phyloP scores from a whole-genome alignment of 2,329 filamentous ascomycete genomes.

The Allantophomopsis lycopodina region DNA sequence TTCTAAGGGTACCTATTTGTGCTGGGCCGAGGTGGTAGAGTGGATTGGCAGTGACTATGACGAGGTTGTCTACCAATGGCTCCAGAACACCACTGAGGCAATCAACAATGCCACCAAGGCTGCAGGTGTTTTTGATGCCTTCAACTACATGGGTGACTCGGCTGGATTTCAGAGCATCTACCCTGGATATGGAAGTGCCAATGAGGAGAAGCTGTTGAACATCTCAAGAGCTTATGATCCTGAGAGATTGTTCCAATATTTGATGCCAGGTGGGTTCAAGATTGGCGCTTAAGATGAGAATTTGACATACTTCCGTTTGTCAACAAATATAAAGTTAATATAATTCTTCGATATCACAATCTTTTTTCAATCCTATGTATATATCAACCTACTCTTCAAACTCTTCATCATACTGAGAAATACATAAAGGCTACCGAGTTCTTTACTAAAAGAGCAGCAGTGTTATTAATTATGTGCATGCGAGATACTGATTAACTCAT shows the following conservation, averaged over 20 bases:
- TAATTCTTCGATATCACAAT: no score
- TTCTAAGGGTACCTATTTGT: slow-evolving; percentile 13
- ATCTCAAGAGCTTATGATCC: slow-evolving; percentile 14
- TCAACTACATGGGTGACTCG: slow-evolving; percentile 27
- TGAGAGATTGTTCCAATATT: slow-evolving; percentile 11
- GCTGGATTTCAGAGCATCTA: slow-evolving; percentile 16
- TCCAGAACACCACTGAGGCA: slow-evolving; percentile 8
- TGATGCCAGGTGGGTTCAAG: slow-evolving; percentile 14
- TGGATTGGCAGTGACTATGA: slow-evolving; percentile 6
- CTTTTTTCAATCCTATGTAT: no score
- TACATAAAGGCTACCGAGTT: no score
- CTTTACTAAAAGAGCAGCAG: no score
- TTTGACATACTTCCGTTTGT: not conserved
- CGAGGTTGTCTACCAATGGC: slow-evolving; percentile 9
- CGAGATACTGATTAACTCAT: no score
- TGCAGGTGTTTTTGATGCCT: slow-evolving; percentile 21
- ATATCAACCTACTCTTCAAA: no score
- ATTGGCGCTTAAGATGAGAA: slow-evolving; percentile 1
- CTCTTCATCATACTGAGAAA: no score
- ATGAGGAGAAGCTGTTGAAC: slow-evolving; percentile 5
- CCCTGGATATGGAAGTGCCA: slow-evolving; percentile 3
- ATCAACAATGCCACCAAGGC: slow-evolving; percentile 12
- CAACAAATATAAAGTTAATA: no score
- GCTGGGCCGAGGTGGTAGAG: slow-evolving; percentile 13
- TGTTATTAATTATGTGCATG: no score